Percentiles rank a stretch among this genome's conserved stretches.
Evolutionary conservation across 2,329 filamentous ascomycete genomes (phyloP).

Genomic region (Aphanoascus verrucosus): DNA sequence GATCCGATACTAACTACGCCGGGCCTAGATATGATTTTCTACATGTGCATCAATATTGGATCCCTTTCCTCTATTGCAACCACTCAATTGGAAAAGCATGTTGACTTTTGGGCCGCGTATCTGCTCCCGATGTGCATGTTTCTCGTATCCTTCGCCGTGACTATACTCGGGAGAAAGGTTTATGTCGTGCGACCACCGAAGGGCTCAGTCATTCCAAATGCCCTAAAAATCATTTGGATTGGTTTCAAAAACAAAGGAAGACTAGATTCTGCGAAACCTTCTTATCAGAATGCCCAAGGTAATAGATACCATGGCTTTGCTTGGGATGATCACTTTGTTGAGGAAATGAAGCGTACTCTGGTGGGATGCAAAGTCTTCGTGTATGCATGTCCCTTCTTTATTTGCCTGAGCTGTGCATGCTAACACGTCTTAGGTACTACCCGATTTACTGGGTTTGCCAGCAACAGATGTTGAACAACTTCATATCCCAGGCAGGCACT

Average conservation of each 20-base stretch:
- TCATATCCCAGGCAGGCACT: constrained; percentile 51
- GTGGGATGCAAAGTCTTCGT: constrained; percentile 60
- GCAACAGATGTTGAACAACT: constrained; percentile 56
- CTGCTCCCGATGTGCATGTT: constrained; percentile 54
- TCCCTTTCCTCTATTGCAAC: constrained; percentile 56
- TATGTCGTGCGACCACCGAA: constrained; percentile 44
- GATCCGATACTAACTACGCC: constrained; percentile 1
- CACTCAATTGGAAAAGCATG: constrained; percentile 54
- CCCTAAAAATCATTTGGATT: constrained; percentile 46
- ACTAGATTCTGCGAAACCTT: constrained; percentile 55
- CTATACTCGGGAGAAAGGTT: constrained; percentile 36
- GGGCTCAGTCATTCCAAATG: constrained; percentile 54
- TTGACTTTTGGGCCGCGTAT: constrained; percentile 57
- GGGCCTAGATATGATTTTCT: constrained; percentile 54
- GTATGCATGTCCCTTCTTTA: constrained; percentile 30
- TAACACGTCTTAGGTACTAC: constrained; percentile 29
- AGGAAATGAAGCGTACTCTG: constrained; percentile 57
- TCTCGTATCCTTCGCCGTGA: constrained; percentile 47
- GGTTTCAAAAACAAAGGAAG: constrained; percentile 45
- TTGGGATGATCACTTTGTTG: constrained; percentile 61
- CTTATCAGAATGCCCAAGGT: constrained; percentile 47
- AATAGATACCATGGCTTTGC: constrained; percentile 33
- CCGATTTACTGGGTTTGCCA: constrained; percentile 61
- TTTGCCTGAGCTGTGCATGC: background rate
- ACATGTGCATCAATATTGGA: constrained; percentile 63